Percentiles rank a stretch among this genome's conserved stretches.
These are phyloP conservation scores for Phaseolus lunatus DNA, from an alignment of 306 rosid genomes.

Conservation along the genomic window DNA sequence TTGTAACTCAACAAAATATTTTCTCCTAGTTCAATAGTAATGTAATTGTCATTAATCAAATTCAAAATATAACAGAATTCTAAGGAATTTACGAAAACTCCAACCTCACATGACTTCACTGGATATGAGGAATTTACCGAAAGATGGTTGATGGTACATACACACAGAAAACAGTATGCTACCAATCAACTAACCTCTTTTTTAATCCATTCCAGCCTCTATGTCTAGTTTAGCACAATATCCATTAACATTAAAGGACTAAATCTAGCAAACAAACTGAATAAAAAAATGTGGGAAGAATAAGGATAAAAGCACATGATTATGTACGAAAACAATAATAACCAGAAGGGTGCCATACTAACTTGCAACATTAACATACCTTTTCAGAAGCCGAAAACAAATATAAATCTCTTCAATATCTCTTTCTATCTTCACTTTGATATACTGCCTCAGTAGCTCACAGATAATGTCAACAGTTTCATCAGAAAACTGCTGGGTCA, in stretches of 20 bases:
- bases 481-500: conserved; percentile 52
- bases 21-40: neutral
- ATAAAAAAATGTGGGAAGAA: neutral
- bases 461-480: conserved; percentile 61
- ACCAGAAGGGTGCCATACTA: conserved; percentile 25
- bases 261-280: conserved; percentile 19
- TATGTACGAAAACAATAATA: conserved; percentile 34
- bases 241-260: conserved; percentile 20
- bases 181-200: conserved; percentile 16
- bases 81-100: conserved; percentile 2
- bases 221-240: conserved; percentile 33
- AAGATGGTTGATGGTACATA: neutral
- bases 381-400: conserved; percentile 80
- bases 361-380: conserved; percentile 59
- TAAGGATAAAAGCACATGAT: conserved; percentile 27
- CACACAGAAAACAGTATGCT: neutral
- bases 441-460: conserved; percentile 84
- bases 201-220: neutral
- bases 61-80: conserved; percentile 14
- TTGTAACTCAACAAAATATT: too few species aligned
- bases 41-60: conserved; percentile 22
- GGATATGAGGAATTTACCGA: conserved; percentile 8
- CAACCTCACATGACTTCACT: conserved; percentile 18
- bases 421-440: conserved; percentile 63
- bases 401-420: conserved; percentile 93